Percentiles rank a stretch among this genome's conserved stretches.
Conservation (phyloP, 2,329 filamentous ascomycete species). For the Fusarium sp. region DNA sequence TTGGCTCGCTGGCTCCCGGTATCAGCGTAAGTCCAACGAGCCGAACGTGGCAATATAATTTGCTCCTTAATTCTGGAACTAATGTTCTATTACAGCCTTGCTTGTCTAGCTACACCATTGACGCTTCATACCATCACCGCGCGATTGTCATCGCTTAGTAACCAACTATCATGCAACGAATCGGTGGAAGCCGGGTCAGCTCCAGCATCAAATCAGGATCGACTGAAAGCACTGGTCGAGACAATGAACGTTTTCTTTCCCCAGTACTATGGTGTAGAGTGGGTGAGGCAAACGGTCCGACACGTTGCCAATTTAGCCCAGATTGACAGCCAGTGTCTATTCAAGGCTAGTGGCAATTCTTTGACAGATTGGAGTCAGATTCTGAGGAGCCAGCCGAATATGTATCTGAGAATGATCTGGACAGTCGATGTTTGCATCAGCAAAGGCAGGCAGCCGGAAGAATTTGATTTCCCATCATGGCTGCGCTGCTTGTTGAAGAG, state of each 20-base stretch:
- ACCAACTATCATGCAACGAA: background rate
- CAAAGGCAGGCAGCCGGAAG: background rate
- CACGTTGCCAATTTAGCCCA: background rate
- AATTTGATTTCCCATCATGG: background rate
- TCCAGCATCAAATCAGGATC: background rate
- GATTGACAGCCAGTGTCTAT: background rate
- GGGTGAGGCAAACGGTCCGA: background rate
- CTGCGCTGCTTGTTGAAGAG: background rate
- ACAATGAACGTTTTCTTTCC: background rate
- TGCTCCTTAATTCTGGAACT: background rate
- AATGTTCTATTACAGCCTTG: background rate
- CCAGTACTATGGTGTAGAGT: background rate
- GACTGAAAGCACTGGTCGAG: background rate
- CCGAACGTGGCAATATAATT: fast-evolving
- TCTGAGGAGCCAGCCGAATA: background rate
- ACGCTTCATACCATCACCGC: background rate
- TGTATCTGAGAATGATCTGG: background rate
- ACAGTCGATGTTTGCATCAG: background rate
- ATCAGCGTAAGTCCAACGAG: background rate
- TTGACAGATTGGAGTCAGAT: background rate
- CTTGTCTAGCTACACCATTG: background rate
- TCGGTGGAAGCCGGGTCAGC: background rate
- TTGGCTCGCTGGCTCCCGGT: background rate
- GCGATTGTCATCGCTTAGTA: background rate
- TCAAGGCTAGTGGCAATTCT: background rate